Evolutionary conservation across 2,329 filamentous ascomycete genomes (phyloP), one percentile per base, ranked within the genome.

Genomic region (Thelonectria olida): DNA sequence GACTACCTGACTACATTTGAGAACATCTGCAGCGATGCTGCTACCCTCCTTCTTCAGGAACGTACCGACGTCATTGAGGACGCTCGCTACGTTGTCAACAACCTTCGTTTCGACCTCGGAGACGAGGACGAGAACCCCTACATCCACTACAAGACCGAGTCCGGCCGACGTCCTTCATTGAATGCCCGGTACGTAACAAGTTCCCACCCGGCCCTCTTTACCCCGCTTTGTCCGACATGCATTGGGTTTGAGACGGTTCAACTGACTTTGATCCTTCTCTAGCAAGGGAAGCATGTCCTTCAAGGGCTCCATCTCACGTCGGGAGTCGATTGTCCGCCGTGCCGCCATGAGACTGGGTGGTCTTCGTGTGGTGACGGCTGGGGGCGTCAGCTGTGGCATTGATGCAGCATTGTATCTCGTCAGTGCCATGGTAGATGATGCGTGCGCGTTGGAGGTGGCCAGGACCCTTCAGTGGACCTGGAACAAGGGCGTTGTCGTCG

Each of bases 391-490:
- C 75, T 89, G 90, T 78, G 92, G 93, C 75, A 82, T 96, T 56
- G 93, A 97, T 82, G 93, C 93, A 56, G 84, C 90, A 69, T 81
- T 96, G 80, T 96, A 97, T 81, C 84, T 97, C 75, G 89, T 96
- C 77, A 91, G 90, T 78, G 92, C 92, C 68, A 80, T 96, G 76
- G 92, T 95, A 50, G 91, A 89, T 62, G 88, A 92, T 73, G 91
- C 92, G 54, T 84, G 89, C 62, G 92, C 92, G 65, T 85, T 88
- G 60, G 91, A 95, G 79, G 89, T 92, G 67, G 90, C 91, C 73
- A 86, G 89, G 66, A 71, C 86, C 67, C 88, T 96, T 84, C 91
- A 95, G 81, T 92, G 94, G 83, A 88, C 85, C 73, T 97, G 93
- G 93, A 86, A 87, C 77, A 95, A 94, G 88, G 92, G 92, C 69